phyloP scores from a whole-genome alignment of 176 grass and related monocot species.

The Lolium multiflorum region DNA sequence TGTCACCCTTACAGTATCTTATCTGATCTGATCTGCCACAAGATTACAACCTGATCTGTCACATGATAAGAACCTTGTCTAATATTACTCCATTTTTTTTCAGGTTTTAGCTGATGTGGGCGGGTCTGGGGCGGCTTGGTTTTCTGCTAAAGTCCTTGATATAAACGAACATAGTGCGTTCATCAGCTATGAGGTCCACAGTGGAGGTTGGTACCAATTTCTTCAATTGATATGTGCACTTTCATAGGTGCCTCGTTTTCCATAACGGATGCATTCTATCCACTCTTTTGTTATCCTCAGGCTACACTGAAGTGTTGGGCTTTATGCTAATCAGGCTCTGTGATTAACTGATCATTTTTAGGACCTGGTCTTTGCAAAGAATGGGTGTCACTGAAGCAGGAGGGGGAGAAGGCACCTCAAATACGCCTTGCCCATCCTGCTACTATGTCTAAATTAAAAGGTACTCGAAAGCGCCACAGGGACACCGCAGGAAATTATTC shows the following conservation, averaged over 20 bases:
- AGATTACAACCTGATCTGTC: background rate
- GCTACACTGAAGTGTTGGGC: background rate
- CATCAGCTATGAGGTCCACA: constrained; percentile 65
- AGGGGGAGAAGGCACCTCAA: constrained; percentile 64
- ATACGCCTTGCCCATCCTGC: constrained; percentile 72
- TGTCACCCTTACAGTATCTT: constrained; percentile 9
- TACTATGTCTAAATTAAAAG: constrained; percentile 66
- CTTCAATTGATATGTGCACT: constrained; percentile 35
- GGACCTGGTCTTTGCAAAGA: constrained; percentile 61
- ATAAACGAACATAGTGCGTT: constrained; percentile 72
- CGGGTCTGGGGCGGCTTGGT: constrained; percentile 71
- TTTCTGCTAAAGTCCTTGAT: constrained; percentile 84
- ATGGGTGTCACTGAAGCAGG: constrained; percentile 67
- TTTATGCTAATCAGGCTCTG: constrained; percentile 28
- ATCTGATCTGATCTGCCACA: background rate
- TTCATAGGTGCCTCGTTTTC: constrained; percentile 9
- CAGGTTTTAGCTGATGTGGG: constrained; percentile 70
- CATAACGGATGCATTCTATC: background rate
- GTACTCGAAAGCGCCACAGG: constrained; percentile 85
- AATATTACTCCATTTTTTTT: constrained; percentile 39
- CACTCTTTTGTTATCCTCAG: constrained; percentile 6
- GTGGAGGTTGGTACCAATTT: constrained; percentile 65
- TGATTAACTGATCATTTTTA: constrained; percentile 54
- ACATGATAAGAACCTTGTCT: background rate
- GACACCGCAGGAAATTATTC: constrained; percentile 65